A percentile compares a stretch with the other conserved stretches of the same genome.
phyloP scores from a whole-genome alignment of 148 eudicot genomes.

The Salicornia ramosissima region DNA sequence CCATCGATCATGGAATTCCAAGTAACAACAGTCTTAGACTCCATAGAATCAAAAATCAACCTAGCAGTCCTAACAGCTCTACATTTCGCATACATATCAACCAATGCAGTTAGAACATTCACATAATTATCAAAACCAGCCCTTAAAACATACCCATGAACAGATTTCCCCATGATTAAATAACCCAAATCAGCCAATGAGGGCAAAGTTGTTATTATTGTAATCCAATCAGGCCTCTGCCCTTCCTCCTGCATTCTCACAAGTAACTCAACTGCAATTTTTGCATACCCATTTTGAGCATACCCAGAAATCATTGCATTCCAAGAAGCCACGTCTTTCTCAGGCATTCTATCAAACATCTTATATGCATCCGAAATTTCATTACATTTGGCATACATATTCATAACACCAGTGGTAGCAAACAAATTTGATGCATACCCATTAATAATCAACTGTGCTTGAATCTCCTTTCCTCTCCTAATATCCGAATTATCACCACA shows the following conservation, averaged over 20 bases:
- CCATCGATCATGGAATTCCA: slow-evolving; percentile 92
- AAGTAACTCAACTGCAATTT: slow-evolving; percentile 54
- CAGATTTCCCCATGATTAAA: slow-evolving; percentile 39
- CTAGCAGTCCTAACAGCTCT: slow-evolving; percentile 48
- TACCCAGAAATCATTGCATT: slow-evolving; percentile 65
- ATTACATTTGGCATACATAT: slow-evolving; percentile 70
- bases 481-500: slow-evolving; percentile 52
- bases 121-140: slow-evolving; percentile 45
- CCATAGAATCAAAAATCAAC: slow-evolving; percentile 52
- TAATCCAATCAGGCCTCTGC: slow-evolving; percentile 49
- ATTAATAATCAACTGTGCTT: slow-evolving; percentile 47
- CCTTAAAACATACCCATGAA: slow-evolving; percentile 65
- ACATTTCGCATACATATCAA: slow-evolving; percentile 80
- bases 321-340: slow-evolving; percentile 76
- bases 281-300: slow-evolving; percentile 64
- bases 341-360: slow-evolving; percentile 78
- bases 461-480: slow-evolving; percentile 57
- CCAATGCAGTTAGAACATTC: slow-evolving; percentile 66
- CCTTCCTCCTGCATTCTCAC: slow-evolving; percentile 58
- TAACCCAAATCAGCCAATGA: slow-evolving; percentile 48
- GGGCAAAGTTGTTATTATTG: slow-evolving; percentile 55
- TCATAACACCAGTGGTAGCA: slow-evolving; percentile 66
- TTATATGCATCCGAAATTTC: slow-evolving; percentile 54
- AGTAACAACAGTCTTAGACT: slow-evolving; percentile 55
- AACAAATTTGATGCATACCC: slow-evolving; percentile 51